These are phyloP conservation scores for Trametes pubescens DNA, from an alignment of 1,284 basidiomycete species.

Conservation along the genomic window DNA sequence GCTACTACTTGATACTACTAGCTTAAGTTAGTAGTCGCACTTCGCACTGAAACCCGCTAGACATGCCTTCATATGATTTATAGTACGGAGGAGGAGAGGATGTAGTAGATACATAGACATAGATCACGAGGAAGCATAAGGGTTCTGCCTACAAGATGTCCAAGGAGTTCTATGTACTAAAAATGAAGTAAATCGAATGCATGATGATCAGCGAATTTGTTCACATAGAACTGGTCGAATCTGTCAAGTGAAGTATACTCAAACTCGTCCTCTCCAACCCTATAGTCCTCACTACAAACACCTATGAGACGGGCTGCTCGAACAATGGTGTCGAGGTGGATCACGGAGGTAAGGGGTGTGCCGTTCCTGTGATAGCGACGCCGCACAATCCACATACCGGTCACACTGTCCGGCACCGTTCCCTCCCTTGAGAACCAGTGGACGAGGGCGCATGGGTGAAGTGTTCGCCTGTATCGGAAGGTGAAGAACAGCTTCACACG, in stretches of 20 bases:
- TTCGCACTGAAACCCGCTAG: too few relatives aligned
- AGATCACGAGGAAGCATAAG: too few relatives aligned
- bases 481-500: constrained; percentile 16
- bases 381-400: constrained; percentile 35
- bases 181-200: constrained; percentile 10
- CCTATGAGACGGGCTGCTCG: constrained; percentile 26
- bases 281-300: not conserved
- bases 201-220: constrained; percentile 29
- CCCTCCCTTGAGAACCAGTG: constrained; percentile 28
- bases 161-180: not conserved
- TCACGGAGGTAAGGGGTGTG: not conserved
- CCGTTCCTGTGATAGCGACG: constrained; percentile 15
- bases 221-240: constrained; percentile 22
- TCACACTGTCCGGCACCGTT: constrained; percentile 27
- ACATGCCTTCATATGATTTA: too few relatives aligned
- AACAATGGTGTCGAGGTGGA: constrained; percentile 27
- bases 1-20: too few relatives aligned
- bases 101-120: too few relatives aligned
- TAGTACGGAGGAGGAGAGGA: too few relatives aligned
- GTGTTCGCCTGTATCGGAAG: not conserved
- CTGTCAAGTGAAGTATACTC: constrained; percentile 1
- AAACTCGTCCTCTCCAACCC: constrained; percentile 4
- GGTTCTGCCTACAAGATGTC: too few relatives aligned
- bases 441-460: constrained; percentile 33
- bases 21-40: too few relatives aligned